These are phyloP conservation scores for Alliaria petiolata DNA, from an alignment of 345 rosid species.

Conservation along the genomic window DNA sequence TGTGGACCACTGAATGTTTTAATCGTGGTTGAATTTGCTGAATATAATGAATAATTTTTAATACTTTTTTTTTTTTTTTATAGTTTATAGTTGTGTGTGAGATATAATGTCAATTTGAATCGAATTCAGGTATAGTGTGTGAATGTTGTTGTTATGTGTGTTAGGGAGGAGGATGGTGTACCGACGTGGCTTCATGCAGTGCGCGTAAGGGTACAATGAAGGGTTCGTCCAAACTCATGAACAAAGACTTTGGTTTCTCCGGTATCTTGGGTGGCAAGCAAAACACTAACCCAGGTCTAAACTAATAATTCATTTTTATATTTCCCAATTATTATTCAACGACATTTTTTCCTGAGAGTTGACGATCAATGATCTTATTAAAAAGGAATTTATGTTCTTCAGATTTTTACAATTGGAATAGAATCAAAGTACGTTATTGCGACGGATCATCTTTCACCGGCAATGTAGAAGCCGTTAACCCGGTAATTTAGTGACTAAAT, in stretches of 20 bases:
- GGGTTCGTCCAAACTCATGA: slow-evolving; percentile 83
- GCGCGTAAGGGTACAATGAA: slow-evolving; percentile 51
- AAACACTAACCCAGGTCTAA: slow-evolving; percentile 66
- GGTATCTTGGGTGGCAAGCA: slow-evolving; percentile 68
- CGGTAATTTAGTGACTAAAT: slow-evolving; percentile 37
- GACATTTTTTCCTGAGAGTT: background rate
- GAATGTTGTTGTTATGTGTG: background rate
- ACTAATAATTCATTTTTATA: background rate
- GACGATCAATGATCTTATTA: background rate
- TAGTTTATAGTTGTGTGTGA: no score
- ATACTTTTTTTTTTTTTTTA: no score
- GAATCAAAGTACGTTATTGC: slow-evolving; percentile 61
- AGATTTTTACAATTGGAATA: slow-evolving; percentile 91
- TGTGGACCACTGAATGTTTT: no score
- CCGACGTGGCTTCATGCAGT: slow-evolving; percentile 48
- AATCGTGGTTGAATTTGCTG: no score
- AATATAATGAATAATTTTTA: no score
- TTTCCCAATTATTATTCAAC: background rate
- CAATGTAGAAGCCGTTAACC: slow-evolving; percentile 64
- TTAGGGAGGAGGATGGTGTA: slow-evolving; percentile 99
- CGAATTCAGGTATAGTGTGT: background rate
- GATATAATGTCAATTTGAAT: background rate
- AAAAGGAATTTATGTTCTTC: background rate
- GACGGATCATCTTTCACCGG: slow-evolving; percentile 94
- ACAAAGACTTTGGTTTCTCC: slow-evolving; percentile 59